Conservation (phyloP, 768 basidiomycete genomes). For the Cantharellus anzutake region DNA sequence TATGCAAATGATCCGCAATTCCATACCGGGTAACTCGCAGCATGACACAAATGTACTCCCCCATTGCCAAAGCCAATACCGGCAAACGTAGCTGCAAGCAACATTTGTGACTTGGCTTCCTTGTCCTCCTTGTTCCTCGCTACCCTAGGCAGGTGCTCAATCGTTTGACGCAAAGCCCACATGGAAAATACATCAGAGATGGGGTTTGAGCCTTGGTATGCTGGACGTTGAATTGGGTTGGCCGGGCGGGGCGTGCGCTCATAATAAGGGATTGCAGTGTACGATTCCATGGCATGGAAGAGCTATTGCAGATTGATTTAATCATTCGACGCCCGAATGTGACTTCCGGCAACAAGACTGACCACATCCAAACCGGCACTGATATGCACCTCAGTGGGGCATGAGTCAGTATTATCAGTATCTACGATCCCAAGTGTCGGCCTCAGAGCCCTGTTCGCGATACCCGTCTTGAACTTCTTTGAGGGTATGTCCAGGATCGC, state of each 20-base stretch:
- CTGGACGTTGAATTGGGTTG: slow-evolving; percentile 80
- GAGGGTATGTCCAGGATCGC: slow-evolving; percentile 90
- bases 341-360: neutral
- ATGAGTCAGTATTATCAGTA: slow-evolving; percentile 76
- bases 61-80: slow-evolving; percentile 93
- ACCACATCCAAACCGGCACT: slow-evolving; percentile 82
- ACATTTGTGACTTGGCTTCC: slow-evolving; percentile 81
- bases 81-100: slow-evolving; percentile 87
- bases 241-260: slow-evolving; percentile 76
- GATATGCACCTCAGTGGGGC: slow-evolving; percentile 84
- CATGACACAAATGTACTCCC: slow-evolving; percentile 79
- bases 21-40: slow-evolving; percentile 71
- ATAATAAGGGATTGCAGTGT: slow-evolving; percentile 86
- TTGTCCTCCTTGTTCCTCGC: slow-evolving; percentile 58
- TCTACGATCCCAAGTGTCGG: slow-evolving; percentile 77
- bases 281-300: slow-evolving; percentile 91
- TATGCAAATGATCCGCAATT: neutral
- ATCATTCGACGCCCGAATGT: neutral
- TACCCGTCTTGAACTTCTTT: slow-evolving; percentile 88
- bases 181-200: slow-evolving; percentile 91
- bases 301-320: slow-evolving; percentile 17
- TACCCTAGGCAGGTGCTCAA: slow-evolving; percentile 75
- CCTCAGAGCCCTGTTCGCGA: slow-evolving; percentile 79
- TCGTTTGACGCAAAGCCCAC: slow-evolving; percentile 77
- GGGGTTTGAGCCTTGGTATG: slow-evolving; percentile 86